Evolutionary conservation across 2,329 filamentous ascomycete genomes (phyloP).

Genomic region (Penicillium sp.): DNA sequence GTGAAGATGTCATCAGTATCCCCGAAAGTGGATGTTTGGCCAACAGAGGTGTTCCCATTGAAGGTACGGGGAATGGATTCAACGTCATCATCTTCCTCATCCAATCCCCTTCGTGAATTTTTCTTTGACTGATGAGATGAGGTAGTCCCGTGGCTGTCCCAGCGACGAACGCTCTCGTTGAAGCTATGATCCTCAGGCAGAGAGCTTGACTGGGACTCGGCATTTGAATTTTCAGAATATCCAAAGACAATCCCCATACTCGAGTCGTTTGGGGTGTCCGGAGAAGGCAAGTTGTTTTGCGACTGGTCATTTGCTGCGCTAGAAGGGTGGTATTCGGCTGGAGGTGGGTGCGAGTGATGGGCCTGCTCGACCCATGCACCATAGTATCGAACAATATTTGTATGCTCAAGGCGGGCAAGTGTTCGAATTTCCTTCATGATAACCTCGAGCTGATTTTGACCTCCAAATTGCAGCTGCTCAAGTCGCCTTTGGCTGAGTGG

Average conservation of each 20-base stretch:
- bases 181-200: slow-evolving; percentile 20
- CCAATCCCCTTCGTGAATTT: slow-evolving; percentile 36
- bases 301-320: slow-evolving; percentile 15
- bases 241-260: slow-evolving; percentile 44
- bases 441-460: slow-evolving; percentile 53
- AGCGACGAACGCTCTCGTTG: slow-evolving; percentile 20
- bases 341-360: slow-evolving; percentile 23
- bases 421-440: slow-evolving; percentile 62
- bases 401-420: slow-evolving; percentile 61
- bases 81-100: slow-evolving; percentile 49
- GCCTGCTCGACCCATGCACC: slow-evolving; percentile 61
- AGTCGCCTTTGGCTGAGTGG: slow-evolving; percentile 54
- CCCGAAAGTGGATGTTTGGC: slow-evolving; percentile 37
- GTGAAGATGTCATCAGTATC: slow-evolving; percentile 42
- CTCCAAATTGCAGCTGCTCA: slow-evolving; percentile 51
- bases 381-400: slow-evolving; percentile 66
- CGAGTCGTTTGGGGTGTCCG: slow-evolving; percentile 24
- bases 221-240: slow-evolving; percentile 32
- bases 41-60: slow-evolving; percentile 26
- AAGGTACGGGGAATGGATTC: slow-evolving; percentile 50
- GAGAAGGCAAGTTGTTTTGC: slow-evolving; percentile 15
- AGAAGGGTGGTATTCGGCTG: slow-evolving; percentile 7
- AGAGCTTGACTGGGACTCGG: slow-evolving; percentile 22
- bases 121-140: slow-evolving; percentile 44
- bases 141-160: slow-evolving; percentile 38